Base-by-base conservation (phyloP, 495 filamentous ascomycete genomes). In the Hyaloscypha hepaticicola region DNA sequence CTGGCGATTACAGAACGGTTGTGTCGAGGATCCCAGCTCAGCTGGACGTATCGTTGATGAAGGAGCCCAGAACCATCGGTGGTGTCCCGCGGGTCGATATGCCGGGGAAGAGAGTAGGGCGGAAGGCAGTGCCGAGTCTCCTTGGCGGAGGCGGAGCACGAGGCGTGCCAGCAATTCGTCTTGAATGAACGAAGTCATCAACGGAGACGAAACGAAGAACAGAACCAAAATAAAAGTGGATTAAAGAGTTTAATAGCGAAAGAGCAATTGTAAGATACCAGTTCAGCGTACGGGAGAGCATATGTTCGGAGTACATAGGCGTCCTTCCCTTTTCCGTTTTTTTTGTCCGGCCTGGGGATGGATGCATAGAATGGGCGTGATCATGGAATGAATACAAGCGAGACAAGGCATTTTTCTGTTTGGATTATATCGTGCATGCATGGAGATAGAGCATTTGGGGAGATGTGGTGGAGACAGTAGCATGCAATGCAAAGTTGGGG, bases 11-110 rank as follows among this genome's bases (percentile, higher is more conserved):
- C 63, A 70, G 76, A 56, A 59, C 72, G 26, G 74, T 85, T 49
- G 68, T 78, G 81, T 91, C 76, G 8, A 72, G 83, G 27, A 77
- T 88, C 25, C 95, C 95, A 34, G 86, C 91, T 28, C 93, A 90
- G 74, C 80, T 99, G 28, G 94, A 98, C 70, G 82, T 87, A 31
- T 84, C 86, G 12, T 78, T 97, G 53, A 96, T 99, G 92, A 88
- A 89, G 74, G 95, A 97, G 72, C 89, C 90, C 60, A 82, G 90
- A 70, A 85, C 88, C 66, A 87, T 91, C 49, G 87, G 90, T 72
- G 89, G 90, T 25, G 83, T 89, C 12, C 89, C 89, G 41, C 80
- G 88, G 57, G 85, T 88, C 1, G 84, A 87, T 55, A 85, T 78
- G 67, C 87, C 86, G 16, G 80, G 80, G 21, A 70, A 69, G 65